phyloP scores from a whole-genome alignment of 192 early-diverging fungal genomes.

The Backusella mclennaniae region DNA sequence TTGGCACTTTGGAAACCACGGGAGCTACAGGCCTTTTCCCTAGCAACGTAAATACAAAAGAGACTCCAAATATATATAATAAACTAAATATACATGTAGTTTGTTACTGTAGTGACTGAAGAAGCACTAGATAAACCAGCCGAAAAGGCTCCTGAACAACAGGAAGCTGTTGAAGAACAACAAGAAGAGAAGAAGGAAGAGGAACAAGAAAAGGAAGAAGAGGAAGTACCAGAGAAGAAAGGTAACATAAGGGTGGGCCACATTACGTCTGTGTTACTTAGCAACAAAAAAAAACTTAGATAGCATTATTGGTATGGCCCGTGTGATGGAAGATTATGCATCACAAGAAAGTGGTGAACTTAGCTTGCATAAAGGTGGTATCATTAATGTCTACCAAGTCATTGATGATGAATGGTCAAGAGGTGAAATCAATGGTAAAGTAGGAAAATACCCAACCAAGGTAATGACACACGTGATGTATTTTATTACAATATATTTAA shows the following conservation, averaged over 20 bases:
- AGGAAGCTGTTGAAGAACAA: background rate
- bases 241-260: background rate
- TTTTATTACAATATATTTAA: background rate
- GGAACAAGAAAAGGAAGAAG: background rate
- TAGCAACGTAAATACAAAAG: conserved; percentile 39
- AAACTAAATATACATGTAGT: conserved; percentile 6
- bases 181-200: conserved; percentile 1
- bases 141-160: background rate
- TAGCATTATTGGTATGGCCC: conserved; percentile 43
- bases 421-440: conserved; percentile 67
- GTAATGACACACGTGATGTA: conserved; percentile 28
- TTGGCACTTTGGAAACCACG: conserved; percentile 33
- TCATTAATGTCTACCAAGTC: conserved; percentile 68
- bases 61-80: background rate
- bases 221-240: background rate
- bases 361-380: conserved; percentile 60
- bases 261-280: background rate
- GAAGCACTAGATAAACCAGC: background rate
- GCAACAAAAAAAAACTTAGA: background rate
- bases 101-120: conserved; percentile 10
- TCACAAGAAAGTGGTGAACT: conserved; percentile 63
- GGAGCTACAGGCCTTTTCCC: conserved; percentile 43
- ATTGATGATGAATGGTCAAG: conserved; percentile 63
- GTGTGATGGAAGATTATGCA: conserved; percentile 72
- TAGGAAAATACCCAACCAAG: conserved; percentile 64